These are phyloP conservation scores for Rhododendron ovatum DNA, from an alignment of 148 eudicot species.

Conservation along the genomic window DNA sequence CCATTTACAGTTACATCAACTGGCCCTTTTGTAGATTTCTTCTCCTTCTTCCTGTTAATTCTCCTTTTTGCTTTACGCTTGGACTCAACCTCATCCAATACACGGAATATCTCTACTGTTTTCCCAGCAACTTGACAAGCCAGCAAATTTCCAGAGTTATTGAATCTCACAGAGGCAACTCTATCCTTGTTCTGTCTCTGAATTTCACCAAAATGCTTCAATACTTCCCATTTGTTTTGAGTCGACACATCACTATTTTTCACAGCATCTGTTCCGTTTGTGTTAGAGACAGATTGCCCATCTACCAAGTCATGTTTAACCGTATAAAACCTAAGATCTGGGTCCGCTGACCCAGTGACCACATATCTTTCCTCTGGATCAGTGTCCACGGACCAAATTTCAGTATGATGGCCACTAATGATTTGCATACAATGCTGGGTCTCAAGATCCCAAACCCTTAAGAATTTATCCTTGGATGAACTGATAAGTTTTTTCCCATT, in stretches of 20 bases:
- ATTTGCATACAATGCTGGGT: constrained; percentile 95
- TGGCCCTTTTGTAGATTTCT: constrained; percentile 50
- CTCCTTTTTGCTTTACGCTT: constrained; percentile 90
- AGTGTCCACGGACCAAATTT: constrained; percentile 86
- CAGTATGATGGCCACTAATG: constrained; percentile 91
- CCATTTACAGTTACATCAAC: constrained; percentile 42
- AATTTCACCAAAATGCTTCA: constrained; percentile 85
- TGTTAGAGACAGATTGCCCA: constrained; percentile 22
- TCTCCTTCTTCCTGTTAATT: constrained; percentile 75
- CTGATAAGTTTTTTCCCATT: constrained; percentile 78
- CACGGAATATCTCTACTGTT: constrained; percentile 74
- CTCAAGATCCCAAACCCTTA: constrained; percentile 98
- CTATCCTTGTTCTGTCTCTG: constrained; percentile 77
- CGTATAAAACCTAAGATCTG: constrained; percentile 73
- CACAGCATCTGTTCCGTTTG: constrained; percentile 25
- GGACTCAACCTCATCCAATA: constrained; percentile 78
- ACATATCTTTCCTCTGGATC: constrained; percentile 80
- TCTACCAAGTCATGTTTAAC: constrained; percentile 48
- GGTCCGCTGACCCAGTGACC: constrained; percentile 88
- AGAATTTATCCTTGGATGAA: constrained; percentile 93
- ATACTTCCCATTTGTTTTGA: constrained; percentile 71
- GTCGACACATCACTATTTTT: constrained; percentile 20
- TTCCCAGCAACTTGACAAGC: constrained; percentile 97
- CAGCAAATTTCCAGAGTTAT: constrained; percentile 64
- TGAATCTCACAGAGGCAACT: constrained; percentile 76